Base-by-base conservation (phyloP, 2,329 filamentous ascomycete species). In the Tympanopsis confertula region DNA sequence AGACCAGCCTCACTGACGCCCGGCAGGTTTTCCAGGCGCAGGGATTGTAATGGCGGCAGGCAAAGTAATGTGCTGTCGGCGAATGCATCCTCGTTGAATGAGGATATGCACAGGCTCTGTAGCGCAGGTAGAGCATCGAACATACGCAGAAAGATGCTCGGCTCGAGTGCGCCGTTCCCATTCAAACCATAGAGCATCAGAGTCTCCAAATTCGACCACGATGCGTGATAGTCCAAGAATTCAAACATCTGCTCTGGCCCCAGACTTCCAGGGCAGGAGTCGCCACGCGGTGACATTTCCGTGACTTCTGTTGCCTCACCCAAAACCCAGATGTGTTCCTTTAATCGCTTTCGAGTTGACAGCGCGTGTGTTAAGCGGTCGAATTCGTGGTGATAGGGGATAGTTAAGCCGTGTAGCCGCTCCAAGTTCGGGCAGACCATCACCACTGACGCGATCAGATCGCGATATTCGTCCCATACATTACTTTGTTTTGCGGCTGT, bases 391-490 rank as follows among this genome's bases (percentile, higher is more conserved):
- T 61, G 58, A 45, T 69, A 72, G 3, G 66, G 60, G n/a, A 68
- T 54, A 36, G 65, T 61, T 39, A 74, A 66, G 4, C 72, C 73
- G 20, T 65, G 49, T 5, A 78, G 51, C 19, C 62, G 61, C 50
- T 77, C 69, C 17, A 78, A 51, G 41, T 69, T 71, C 5, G 72
- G 70, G 45, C 71, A 77, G 2, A 65, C 63, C 64, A 74, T 72
- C 20, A 78, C 67, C 26, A 78, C 56, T 1, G 71, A 73, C 4
- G 69, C 68, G 14, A 75, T 52, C 14, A 68, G 41, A 40, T 72
- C 65, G 32, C 67, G 55, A 38, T 71, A 67, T 36, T 68, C 64
- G 46, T 68, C 59, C 47, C 59, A 60, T 41, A 62, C 50, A 18
- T 49, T 55, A 35, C 60, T 55, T 40, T 60, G 56, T 33, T 53